Conservation (phyloP, 2,329 filamentous ascomycete genomes). For the Cercospora beticola region DNA sequence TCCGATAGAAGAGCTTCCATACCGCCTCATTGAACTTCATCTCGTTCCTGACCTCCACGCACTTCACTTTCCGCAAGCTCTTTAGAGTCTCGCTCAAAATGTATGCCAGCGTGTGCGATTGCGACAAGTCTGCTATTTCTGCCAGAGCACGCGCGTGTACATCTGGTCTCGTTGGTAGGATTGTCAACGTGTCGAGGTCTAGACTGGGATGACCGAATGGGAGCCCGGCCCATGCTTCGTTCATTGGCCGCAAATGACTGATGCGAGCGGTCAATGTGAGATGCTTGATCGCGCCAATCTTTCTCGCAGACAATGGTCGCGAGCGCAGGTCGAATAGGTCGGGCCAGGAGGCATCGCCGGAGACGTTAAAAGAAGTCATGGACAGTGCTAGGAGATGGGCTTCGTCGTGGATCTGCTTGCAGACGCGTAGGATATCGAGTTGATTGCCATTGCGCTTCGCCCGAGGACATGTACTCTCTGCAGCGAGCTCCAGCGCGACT, state of each 20-base stretch:
- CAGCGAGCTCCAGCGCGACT: conserved; percentile 19
- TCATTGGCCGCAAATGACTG: conserved; percentile 35
- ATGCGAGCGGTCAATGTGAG: conserved; percentile 38
- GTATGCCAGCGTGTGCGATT: conserved; percentile 40
- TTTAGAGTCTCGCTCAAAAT: conserved; percentile 40
- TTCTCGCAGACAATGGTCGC: conserved; percentile 21
- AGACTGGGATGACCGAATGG: conserved; percentile 38
- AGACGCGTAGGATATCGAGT: conserved; percentile 28
- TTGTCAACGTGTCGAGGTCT: conserved; percentile 34
- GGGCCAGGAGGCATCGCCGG: conserved; percentile 29
- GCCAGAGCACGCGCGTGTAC: conserved; percentile 32
- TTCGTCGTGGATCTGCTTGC: conserved; percentile 34
- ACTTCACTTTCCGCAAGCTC: conserved; percentile 33
- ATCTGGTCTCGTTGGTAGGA: conserved; percentile 37
- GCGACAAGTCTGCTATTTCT: conserved; percentile 39
- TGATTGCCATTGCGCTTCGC: conserved; percentile 10
- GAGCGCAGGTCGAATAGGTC: conserved; percentile 32
- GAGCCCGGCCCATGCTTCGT: conserved; percentile 38
- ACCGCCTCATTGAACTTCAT: conserved; percentile 37
- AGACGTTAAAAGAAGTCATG: conserved; percentile 33
- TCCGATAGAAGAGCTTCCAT: conserved; percentile 39
- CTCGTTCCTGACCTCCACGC: conserved; percentile 35
- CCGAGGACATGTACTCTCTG: conserved; percentile 1
- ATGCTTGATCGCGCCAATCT: conserved; percentile 34
- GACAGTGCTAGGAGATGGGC: conserved; percentile 36